Conservation (phyloP, 441 rosid genomes). For the Breynia disticha region DNA sequence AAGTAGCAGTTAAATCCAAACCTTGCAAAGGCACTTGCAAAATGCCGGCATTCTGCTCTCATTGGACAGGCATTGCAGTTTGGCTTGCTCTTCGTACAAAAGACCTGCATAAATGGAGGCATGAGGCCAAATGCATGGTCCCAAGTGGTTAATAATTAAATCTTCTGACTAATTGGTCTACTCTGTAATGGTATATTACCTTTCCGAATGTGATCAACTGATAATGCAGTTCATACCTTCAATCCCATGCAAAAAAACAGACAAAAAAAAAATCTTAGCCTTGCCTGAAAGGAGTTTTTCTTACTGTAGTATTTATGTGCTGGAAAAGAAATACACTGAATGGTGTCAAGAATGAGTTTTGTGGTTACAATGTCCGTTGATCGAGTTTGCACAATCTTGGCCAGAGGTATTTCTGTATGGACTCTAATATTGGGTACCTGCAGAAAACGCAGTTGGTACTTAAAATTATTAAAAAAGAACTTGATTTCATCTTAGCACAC, state of each 20-base stretch:
- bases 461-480: not conserved
- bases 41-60: conserved; percentile 98
- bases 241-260: conserved; percentile 16
- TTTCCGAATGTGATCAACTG: conserved; percentile 98
- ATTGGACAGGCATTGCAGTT: conserved; percentile 99
- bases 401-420: conserved; percentile 95
- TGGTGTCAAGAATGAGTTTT: conserved; percentile 18
- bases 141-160: not conserved
- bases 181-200: conserved; percentile 28
- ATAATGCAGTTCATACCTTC: conserved; percentile 95
- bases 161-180: no score
- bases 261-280: conserved; percentile 12
- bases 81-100: conserved; percentile 91
- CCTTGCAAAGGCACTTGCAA: conserved; percentile 99
- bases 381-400: conserved; percentile 97
- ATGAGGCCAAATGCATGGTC: conserved; percentile 3
- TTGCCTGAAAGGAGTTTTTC: conserved; percentile 8
- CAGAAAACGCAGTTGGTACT: conserved; percentile 22
- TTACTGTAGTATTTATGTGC: not conserved
- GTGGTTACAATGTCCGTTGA: conserved; percentile 72
- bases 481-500: conserved; percentile 6
- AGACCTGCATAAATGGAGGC: conserved; percentile 59
- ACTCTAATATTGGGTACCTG: conserved; percentile 90
- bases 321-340: conserved; percentile 4
- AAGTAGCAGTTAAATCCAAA: conserved; percentile 19